Conservation (phyloP, 257 asterid species). For the Solanum paucissectum region DNA sequence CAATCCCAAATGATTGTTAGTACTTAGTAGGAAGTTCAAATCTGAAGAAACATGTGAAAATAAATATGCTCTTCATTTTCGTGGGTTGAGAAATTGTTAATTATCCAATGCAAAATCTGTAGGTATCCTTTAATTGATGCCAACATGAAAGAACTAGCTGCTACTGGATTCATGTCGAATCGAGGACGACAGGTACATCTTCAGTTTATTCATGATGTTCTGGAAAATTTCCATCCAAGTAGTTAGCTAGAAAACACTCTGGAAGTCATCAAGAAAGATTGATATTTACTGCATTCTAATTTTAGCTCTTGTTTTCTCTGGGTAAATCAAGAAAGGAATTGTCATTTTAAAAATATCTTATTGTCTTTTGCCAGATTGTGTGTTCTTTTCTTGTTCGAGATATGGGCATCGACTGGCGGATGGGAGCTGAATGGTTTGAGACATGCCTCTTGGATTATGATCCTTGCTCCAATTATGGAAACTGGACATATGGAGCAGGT, state of each 20-base stretch:
- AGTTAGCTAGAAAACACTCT: background rate
- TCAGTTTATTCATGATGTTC: background rate
- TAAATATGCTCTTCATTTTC: background rate
- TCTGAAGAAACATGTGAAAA: background rate
- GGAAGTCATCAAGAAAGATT: background rate
- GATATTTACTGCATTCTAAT: background rate
- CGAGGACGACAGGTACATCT: conserved; percentile 82
- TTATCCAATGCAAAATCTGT: background rate
- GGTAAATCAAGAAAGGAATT: background rate
- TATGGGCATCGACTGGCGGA: conserved; percentile 96
- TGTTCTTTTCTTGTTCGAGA: conserved; percentile 98
- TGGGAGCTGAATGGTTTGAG: conserved; percentile 99
- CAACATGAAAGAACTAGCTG: conserved; percentile 68
- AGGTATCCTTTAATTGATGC: conserved; percentile 96
- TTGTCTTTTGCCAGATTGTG: conserved; percentile 42
- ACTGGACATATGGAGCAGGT: conserved; percentile 99
- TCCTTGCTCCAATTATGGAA: conserved; percentile 94
- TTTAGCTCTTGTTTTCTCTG: background rate
- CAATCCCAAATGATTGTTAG: background rate
- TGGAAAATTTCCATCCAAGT: background rate
- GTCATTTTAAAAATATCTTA: background rate
- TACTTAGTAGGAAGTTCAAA: background rate
- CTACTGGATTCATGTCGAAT: conserved; percentile 97
- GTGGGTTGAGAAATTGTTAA: background rate
- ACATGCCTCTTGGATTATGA: conserved; percentile 86